phyloP scores from a whole-genome alignment of 768 basidiomycete species.

The Pleurotus pulmonarius region DNA sequence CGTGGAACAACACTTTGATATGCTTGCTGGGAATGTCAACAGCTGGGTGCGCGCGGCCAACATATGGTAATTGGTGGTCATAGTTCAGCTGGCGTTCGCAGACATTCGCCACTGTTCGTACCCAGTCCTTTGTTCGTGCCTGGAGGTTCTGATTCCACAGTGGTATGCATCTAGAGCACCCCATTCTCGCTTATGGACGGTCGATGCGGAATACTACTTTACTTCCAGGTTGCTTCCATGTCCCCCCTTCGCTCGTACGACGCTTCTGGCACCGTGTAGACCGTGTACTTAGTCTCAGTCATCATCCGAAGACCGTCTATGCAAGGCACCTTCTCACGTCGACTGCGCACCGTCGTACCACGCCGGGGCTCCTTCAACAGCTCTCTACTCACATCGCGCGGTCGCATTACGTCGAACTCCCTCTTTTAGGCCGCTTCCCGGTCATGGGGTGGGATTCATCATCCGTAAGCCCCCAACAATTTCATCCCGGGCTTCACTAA shows the following conservation, averaged over 20 bases:
- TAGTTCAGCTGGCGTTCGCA: neutral
- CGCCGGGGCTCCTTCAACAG: neutral
- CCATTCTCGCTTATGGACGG: neutral
- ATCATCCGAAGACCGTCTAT: neutral
- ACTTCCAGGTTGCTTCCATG: neutral
- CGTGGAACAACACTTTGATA: too few relatives aligned
- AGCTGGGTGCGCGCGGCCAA: neutral
- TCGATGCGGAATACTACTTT: neutral
- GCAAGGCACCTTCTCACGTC: neutral
- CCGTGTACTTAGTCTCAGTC: neutral
- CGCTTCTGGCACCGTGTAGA: neutral
- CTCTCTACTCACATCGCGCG: neutral
- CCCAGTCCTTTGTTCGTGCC: neutral
- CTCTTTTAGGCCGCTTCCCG: too few relatives aligned
- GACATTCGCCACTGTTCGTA: neutral
- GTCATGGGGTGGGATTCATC: too few relatives aligned
- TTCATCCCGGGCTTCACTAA: constrained; percentile 1
- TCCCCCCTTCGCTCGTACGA: neutral
- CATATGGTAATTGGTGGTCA: neutral
- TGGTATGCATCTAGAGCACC: neutral
- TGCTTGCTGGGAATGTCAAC: too few relatives aligned
- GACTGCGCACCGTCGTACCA: neutral
- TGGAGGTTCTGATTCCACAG: neutral
- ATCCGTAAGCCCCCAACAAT: neutral
- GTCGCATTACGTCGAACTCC: too few relatives aligned